These are phyloP conservation scores for Buddleja alternifolia DNA, from an alignment of 257 asterid species.

Conservation along the genomic window DNA sequence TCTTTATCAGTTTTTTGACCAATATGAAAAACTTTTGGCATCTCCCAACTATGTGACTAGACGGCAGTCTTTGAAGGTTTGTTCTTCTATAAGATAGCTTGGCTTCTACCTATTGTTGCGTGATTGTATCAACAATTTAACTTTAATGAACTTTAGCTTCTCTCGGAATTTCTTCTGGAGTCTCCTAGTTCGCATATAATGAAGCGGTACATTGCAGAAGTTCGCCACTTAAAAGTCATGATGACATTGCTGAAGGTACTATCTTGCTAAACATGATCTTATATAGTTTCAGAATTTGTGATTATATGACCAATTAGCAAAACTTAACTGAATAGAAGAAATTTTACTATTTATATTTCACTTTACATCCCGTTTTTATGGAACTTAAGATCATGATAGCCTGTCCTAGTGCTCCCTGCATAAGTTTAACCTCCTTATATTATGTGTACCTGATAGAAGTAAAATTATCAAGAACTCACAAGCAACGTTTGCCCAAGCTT, in stretches of 20 bases:
- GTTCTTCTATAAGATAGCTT: conserved; percentile 34
- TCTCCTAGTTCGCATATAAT: conserved; percentile 85
- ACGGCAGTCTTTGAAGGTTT: conserved; percentile 98
- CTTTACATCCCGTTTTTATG: background rate
- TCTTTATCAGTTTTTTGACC: conserved; percentile 83
- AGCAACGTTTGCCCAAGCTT: too few relatives aligned
- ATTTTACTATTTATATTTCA: conserved; percentile 4
- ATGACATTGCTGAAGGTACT: conserved; percentile 90
- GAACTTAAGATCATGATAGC: conserved; percentile 16
- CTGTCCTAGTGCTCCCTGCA: background rate
- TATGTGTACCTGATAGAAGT: too few relatives aligned
- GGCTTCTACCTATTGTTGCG: conserved; percentile 30
- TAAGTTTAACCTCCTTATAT: conserved; percentile 26
- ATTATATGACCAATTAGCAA: conserved; percentile 14
- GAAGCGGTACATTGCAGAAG: conserved; percentile 90
- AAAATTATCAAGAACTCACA: too few relatives aligned
- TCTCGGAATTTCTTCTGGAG: conserved; percentile 92
- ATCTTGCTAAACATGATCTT: conserved; percentile 28
- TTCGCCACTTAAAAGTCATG: conserved; percentile 85
- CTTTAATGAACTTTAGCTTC: conserved; percentile 66
- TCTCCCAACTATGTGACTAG: conserved; percentile 90
- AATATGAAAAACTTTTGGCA: conserved; percentile 77
- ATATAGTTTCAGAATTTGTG: conserved; percentile 8
- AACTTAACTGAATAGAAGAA: conserved; percentile 2
- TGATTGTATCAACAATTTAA: conserved; percentile 37